phyloP scores from a whole-genome alignment of 176 grass and related monocot species.

The Poa pratensis region DNA sequence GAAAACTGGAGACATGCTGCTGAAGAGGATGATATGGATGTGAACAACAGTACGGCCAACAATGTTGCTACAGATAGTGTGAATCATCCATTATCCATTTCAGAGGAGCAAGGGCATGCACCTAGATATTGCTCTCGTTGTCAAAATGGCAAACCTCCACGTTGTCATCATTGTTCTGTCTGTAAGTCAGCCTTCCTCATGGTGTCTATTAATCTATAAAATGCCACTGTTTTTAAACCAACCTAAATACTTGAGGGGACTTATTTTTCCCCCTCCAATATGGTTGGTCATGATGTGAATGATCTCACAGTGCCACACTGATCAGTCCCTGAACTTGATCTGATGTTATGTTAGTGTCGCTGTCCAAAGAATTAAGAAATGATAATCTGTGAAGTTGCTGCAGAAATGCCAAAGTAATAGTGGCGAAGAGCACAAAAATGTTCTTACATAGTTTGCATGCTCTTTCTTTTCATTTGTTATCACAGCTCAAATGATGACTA shows the following conservation, averaged over 20 bases:
- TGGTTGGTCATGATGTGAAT: neutral
- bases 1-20: conserved; percentile 69
- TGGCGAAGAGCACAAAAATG: neutral
- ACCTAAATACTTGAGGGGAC: neutral
- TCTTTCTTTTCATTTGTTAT: conserved; percentile 3
- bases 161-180: conserved; percentile 95
- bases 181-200: conserved; percentile 65
- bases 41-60: conserved; percentile 31
- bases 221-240: neutral
- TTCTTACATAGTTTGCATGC: neutral
- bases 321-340: neutral
- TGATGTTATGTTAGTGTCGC: neutral
- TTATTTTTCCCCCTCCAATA: conserved; percentile 4
- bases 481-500: conserved; percentile 10
- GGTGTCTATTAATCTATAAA: conserved; percentile 14
- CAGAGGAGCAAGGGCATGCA: conserved; percentile 53
- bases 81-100: conserved; percentile 49
- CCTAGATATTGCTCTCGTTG: conserved; percentile 68
- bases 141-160: conserved; percentile 85
- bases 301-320: neutral
- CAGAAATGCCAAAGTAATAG: neutral
- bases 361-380: conserved; percentile 30
- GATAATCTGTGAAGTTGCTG: conserved; percentile 1
- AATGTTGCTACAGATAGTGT: conserved; percentile 43
- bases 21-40: conserved; percentile 53